Evolutionary conservation across 805 yeast genomes (phyloP), one percentile per base, ranked within the genome.

Genomic region (Starmerella stellata): DNA sequence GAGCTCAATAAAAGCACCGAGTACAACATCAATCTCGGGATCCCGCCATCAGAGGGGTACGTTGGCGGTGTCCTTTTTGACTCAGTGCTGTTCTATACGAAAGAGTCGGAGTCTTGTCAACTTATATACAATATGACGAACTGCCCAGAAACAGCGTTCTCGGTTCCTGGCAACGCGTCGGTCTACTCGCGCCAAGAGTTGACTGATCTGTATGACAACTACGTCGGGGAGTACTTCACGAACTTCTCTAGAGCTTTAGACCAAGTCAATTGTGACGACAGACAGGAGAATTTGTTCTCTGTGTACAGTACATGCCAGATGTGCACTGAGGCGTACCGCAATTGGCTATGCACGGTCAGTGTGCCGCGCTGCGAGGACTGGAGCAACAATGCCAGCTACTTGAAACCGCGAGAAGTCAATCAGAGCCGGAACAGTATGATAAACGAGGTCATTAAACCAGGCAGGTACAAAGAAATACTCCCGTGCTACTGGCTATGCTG

Each of bases 341-440:
- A 75, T 49, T 87, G 98, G 98, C 65, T 90, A 16, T 87, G 98
- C 58, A 66, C 92, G 0, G 81, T 82, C 3, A 64, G 82, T 0
- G 79, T 87, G 4, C 96, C 96, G 0, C 63, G 95, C 23, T 87
- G 98, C 50, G 65, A 80, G 1, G 73, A 61, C 36, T 51, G 54
- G 53, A 25, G 52, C n/a, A 39, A 43, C 33, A 38, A 44, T 32
- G 52, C 51, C 4, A 24, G 50, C 2, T 60, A 47, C 30, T 77
- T 13, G 45, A 54, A 13, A 53, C 68, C 49, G 21, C 62, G 92
- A 25, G 55, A 59, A 3, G 60, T 60, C 4, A 65, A 65, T 14
- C 55, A 62, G 4, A 74, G 79, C 9, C 65, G 98, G 44, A 79
- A 69, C 48, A 58, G 60, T 4, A 70, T 68, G 44, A 64, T 87